Base-by-base conservation (phyloP, 257 asterid species). In the Orobanche coerulescens region DNA sequence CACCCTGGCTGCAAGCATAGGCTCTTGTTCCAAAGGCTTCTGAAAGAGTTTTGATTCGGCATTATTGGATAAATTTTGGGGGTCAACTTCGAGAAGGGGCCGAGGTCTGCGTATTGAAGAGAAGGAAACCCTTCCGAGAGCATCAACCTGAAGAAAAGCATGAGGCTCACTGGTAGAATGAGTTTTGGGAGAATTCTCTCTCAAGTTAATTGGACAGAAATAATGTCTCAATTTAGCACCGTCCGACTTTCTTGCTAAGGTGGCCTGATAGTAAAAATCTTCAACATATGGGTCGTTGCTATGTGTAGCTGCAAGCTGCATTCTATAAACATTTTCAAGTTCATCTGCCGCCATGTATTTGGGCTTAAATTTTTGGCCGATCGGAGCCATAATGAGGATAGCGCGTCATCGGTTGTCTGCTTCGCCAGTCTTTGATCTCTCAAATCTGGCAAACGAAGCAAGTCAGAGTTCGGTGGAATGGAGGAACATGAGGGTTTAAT, bases 1-100 rank as follows among this genome's bases (percentile, higher is more conserved):
- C 65, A 86, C 91, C 76, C 98, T 80, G 52, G 97, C 98, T 13
- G 95, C 98, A 68, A 92, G 97, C 93, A 92, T 75, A 12, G 98
- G 98, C 75, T 92, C 98, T 76, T 86, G 95, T 33, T 92, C 98
- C 76, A 92, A 74, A 61, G 97, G 97, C 84, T 89, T 88, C 83
- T 86, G 88, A 14, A 70, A 52, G 31, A 74, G 34, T 74, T 82
- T 83, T 22, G 81, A 81, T 30, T 86, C 98, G 28, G 66, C 58
- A 50, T 47, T 47, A 18, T 47, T 18, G 13, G 54, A 18, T 28
- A 7, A 11, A 19, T 47, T 47, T 4, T 26, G 28, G 28, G 88
- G 67, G 54, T 89, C 97, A 12, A 92, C 91, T 82, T 88, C 96
- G 63, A 92, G 94, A 64, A 88, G 94, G 3, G 98, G 95, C 0